Evolutionary conservation across 805 yeast species (phyloP).

Genomic region (Yarrowia sp.): DNA sequence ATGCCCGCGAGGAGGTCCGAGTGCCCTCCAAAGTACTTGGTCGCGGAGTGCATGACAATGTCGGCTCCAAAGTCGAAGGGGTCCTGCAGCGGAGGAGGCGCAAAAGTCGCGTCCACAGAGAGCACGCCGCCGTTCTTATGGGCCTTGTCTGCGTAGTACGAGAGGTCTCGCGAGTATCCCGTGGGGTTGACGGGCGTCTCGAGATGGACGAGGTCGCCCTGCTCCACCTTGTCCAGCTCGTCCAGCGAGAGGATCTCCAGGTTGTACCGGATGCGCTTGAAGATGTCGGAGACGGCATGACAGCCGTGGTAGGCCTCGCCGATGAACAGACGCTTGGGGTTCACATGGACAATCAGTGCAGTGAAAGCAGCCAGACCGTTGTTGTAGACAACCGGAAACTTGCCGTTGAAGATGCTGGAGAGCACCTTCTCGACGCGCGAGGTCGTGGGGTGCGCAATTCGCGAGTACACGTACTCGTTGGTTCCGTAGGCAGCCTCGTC

Average conservation of each 20-base stretch:
- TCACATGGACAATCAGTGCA: slow-evolving; percentile 65
- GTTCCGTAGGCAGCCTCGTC: slow-evolving; percentile 34
- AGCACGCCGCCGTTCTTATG: slow-evolving; percentile 74
- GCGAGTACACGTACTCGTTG: slow-evolving; percentile 54
- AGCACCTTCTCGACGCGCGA: slow-evolving; percentile 65
- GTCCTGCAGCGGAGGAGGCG: slow-evolving; percentile 85
- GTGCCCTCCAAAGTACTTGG: slow-evolving; percentile 95
- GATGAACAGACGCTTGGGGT: slow-evolving; percentile 72
- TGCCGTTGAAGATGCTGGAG: slow-evolving; percentile 56
- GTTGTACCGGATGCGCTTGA: slow-evolving; percentile 56
- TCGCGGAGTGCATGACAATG: slow-evolving; percentile 87
- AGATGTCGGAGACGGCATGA: slow-evolving; percentile 63
- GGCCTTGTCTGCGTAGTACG: slow-evolving; percentile 63
- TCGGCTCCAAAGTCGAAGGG: slow-evolving; percentile 85
- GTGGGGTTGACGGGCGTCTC: slow-evolving; percentile 90
- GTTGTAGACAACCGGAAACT: slow-evolving; percentile 60
- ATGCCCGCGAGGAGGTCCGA: slow-evolving; percentile 86
- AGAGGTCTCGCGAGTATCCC: slow-evolving; percentile 64
- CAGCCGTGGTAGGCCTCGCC: slow-evolving; percentile 87
- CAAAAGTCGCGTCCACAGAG: slow-evolving; percentile 82
- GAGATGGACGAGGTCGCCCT: slow-evolving; percentile 76
- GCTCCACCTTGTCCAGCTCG: slow-evolving; percentile 46
- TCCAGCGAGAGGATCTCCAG: slow-evolving; percentile 36
- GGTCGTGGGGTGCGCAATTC: slow-evolving; percentile 72
- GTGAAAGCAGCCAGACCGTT: slow-evolving; percentile 81